phyloP scores from a whole-genome alignment of 257 asterid species.

The Solanum tarijense region DNA sequence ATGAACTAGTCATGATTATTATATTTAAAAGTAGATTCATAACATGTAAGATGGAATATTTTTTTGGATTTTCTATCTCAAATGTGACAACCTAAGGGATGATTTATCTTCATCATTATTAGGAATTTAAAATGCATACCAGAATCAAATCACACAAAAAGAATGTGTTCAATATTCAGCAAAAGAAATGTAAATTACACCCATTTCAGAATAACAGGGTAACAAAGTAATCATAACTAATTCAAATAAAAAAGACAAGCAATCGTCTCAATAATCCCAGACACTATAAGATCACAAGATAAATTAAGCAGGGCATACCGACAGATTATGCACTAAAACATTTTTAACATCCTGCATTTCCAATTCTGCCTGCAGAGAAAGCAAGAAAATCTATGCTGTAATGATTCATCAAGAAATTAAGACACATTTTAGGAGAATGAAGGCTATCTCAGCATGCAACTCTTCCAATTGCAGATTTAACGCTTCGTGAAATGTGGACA shows the following conservation, averaged over 20 bases:
- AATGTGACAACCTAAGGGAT: background rate
- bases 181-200: background rate
- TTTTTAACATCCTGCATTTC: constrained; percentile 87
- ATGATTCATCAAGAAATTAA: background rate
- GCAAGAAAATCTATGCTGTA: background rate
- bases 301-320: constrained; percentile 46
- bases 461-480: background rate
- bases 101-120: background rate
- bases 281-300: background rate
- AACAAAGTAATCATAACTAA: background rate
- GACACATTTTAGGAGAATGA: background rate
- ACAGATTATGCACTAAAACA: constrained; percentile 72
- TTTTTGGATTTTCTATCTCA: background rate
- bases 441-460: background rate
- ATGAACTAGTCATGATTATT: background rate
- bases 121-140: background rate
- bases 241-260: background rate
- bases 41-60: background rate
- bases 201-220: background rate
- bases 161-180: background rate
- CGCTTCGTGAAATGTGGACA: background rate
- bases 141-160: background rate
- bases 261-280: background rate
- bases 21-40: background rate
- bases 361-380: constrained; percentile 73